Evolutionary conservation across 2,329 filamentous ascomycete species (phyloP), one percentile per base, ranked within the genome.

Genomic region (Colletotrichum tropicicola): DNA sequence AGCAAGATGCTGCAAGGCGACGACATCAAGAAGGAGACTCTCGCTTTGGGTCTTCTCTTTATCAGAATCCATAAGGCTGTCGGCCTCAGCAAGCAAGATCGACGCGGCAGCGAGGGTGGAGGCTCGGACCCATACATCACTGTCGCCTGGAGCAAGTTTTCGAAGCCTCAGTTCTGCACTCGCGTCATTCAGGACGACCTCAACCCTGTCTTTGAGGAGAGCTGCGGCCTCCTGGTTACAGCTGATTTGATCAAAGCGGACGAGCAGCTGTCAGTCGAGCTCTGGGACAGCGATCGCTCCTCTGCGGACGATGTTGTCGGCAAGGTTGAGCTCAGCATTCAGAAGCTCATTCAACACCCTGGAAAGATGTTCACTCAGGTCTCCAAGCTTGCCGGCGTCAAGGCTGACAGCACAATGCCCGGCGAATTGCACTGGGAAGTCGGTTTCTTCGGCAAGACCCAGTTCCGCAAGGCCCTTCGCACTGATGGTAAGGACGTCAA

Each of bases 131-230:
- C 95, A 0, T 98, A 98, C 77, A 97, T 98, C 74, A 98, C 95
- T 30, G 85, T 98, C 35, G 91, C 92, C 41, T 98, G 97, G 82
- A 97, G 93, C 72, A 98, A 98, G 77, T 98, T 98, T 71, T 92
- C 92, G 60, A 99, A 99, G 80, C 95, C 95, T 2, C 97, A 97
- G 87, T 98, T 97, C 78, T 98, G 94, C 78, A 98, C 96, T 2
- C 90, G 96, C 49, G 94, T 98, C 54, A 98, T 98, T 68, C 93
- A 95, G 55, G 95, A 98, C 73, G 92, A 98, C 70, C 85, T 97
- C 58, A 97, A 98, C 73, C 96, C 96, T 0, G 85, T 97, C 5
- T 98, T 97, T 83, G 92, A 96, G 72, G 96, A 98, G 78, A 92
- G 89, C 2, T 90, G 92, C 44, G 94, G 93, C 1, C 83, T 98